Evolutionary conservation across 345 rosid species (phyloP), one percentile per base, ranked within the genome.

Genomic region (Litchi chinensis): DNA sequence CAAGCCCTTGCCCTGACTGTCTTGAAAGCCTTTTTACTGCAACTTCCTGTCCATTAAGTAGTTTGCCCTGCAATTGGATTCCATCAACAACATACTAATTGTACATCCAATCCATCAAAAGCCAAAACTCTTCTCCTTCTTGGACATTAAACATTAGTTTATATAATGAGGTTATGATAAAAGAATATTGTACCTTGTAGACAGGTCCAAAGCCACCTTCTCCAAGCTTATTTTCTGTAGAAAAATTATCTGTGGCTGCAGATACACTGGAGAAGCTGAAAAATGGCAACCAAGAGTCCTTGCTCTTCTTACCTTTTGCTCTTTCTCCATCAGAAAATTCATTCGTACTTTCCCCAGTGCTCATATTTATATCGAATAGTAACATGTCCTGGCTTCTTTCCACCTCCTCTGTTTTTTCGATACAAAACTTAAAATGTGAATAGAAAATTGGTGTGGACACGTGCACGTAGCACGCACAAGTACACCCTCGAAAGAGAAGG

Each of bases 131-230:
- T 59, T 59, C 63, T 18, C 10, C 18, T 0, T 59, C 19, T 59
- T n/a, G 10, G 4, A 65, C n/a, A 9, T 37, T n/a, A 37, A 15
- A 15, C 10, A 12, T 5, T 37, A 18, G 21, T 19, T 71, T 8
- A 11, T 9, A 2, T 4, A 71, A 52, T 52, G 41, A 11, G 3
- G 3, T 32, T 32, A 2, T 32, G 37, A 32, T 32, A 32, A 19
- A 73, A 26, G 57, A 74, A 21, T 73, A n/a, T 3, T 2, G 54
- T 43, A 74, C 70, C 70, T 46, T 75, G 4, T 75, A 75, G 24
- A 82, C 83, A 9, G 79, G 79, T 68, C 90, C 87, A 57, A 84
- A 87, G 24, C 89, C 86, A 68, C 89, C 85, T 65, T 85, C 80
- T 54, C 87, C 87, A 26, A 83, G 81, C 73, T 81, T 76, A 28